Conservation (phyloP, 2,329 filamentous ascomycete genomes). For the Neodidymelliopsis sp. region DNA sequence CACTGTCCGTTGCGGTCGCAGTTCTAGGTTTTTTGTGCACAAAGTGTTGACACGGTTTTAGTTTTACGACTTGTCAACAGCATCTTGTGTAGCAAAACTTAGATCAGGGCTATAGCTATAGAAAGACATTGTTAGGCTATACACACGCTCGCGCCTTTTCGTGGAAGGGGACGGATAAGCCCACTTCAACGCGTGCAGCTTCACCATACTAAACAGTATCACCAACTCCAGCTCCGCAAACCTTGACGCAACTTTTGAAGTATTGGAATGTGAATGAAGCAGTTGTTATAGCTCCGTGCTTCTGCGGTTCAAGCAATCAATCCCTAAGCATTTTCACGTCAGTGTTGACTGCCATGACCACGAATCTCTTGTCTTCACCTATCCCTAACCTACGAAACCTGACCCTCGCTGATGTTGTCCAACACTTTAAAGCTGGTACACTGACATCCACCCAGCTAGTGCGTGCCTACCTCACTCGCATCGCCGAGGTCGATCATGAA, state of each 20-base stretch:
- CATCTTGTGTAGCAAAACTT: too few species aligned
- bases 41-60: too few species aligned
- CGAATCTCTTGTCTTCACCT: background rate
- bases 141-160: too few species aligned
- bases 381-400: background rate
- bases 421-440: constrained; percentile 21
- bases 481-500: constrained; percentile 61
- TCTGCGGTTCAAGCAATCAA: background rate
- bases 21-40: too few species aligned
- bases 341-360: background rate
- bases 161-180: too few species aligned
- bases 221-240: background rate
- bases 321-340: too few species aligned
- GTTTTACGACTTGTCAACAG: too few species aligned
- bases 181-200: too few species aligned
- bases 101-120: too few species aligned
- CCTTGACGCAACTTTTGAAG: background rate
- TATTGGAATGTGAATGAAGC: background rate
- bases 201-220: background rate
- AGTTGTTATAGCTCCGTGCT: background rate
- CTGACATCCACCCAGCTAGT: constrained; percentile 63
- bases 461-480: constrained; percentile 61
- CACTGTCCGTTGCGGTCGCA: too few species aligned
- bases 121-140: too few species aligned
- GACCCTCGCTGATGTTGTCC: background rate